Evolutionary conservation across 495 filamentous ascomycete species (phyloP).

Genomic region (Lichenothelia convexa): DNA sequence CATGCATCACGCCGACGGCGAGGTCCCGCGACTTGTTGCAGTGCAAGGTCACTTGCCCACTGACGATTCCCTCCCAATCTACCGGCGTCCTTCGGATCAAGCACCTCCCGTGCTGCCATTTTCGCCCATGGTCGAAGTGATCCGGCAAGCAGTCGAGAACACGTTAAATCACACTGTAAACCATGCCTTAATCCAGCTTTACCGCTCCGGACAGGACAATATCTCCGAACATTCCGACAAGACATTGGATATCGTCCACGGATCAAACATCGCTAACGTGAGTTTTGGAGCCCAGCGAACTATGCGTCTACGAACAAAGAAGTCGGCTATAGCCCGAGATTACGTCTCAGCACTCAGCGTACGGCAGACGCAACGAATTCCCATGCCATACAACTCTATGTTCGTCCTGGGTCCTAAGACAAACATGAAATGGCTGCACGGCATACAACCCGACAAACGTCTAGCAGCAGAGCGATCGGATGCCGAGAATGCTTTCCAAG

Average conservation of each 20-base stretch:
- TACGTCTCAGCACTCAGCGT: constrained; percentile 8
- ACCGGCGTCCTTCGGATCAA: constrained; percentile 86
- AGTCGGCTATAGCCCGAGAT: constrained; percentile 21
- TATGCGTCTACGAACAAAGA: constrained; percentile 81
- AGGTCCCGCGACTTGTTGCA: constrained; percentile 85
- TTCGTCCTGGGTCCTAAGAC: constrained; percentile 65
- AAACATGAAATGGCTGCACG: constrained; percentile 78
- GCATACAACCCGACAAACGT: constrained; percentile 74
- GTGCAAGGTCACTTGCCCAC: constrained; percentile 57
- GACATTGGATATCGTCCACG: constrained; percentile 72
- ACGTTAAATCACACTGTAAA: constrained; percentile 68
- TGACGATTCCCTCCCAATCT: constrained; percentile 73
- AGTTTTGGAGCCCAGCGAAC: constrained; percentile 80
- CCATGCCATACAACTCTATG: constrained; percentile 75
- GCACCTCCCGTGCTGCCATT: constrained; percentile 63
- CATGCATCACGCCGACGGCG: constrained; percentile 83
- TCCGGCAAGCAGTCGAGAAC: constrained; percentile 47
- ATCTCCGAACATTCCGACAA: constrained; percentile 98
- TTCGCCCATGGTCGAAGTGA: constrained; percentile 46
- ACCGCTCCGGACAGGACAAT: constrained; percentile 76
- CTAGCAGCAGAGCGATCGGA: constrained; percentile 39
- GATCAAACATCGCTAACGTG: constrained; percentile 74
- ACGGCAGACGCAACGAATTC: constrained; percentile 43
- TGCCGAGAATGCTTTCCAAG: constrained; percentile 51
- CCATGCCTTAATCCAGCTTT: constrained; percentile 84